Conservation (phyloP, 1,284 basidiomycete genomes). For the Filobasidium uniguttulatum region DNA sequence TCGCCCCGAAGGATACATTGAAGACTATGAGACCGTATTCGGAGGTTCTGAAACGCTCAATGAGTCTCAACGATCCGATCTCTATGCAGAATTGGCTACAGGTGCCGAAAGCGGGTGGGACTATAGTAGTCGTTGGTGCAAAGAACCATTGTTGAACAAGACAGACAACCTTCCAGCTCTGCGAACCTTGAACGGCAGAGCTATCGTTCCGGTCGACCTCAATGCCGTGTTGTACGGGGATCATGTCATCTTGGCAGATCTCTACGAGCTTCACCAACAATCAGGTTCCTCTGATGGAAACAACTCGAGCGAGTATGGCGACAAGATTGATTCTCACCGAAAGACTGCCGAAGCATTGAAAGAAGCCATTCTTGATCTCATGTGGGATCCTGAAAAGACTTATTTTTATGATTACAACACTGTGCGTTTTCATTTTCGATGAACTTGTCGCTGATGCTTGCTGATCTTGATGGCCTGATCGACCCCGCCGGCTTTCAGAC, state of each 20-base stretch:
- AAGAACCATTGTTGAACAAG: conserved; percentile 39
- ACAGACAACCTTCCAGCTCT: conserved; percentile 45
- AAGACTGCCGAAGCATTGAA: conserved; percentile 47
- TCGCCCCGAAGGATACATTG: conserved; percentile 54
- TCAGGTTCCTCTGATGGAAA: conserved; percentile 13
- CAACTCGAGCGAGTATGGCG: conserved; percentile 15
- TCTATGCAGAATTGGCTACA: conserved; percentile 80
- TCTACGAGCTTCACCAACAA: conserved; percentile 48
- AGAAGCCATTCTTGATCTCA: conserved; percentile 63
- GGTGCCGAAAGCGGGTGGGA: conserved; percentile 63
- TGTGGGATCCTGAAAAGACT: conserved; percentile 67
- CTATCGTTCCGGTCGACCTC: conserved; percentile 59
- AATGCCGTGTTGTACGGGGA: conserved; percentile 59
- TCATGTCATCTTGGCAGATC: conserved; percentile 46
- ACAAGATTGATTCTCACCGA: conserved; percentile 45
- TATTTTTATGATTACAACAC: conserved; percentile 68
- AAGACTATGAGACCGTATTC: conserved; percentile 64
- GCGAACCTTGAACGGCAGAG: conserved; percentile 55
- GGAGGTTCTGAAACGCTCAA: conserved; percentile 50
- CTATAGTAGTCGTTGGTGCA: conserved; percentile 41
- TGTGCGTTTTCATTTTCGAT: not conserved
- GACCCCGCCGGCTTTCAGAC: conserved; percentile 36
- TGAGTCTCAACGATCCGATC: conserved; percentile 45
- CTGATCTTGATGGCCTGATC: not conserved
- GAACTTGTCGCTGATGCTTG: not conserved